Conservation (phyloP, 331 rosid species). For the Ulmus americana region DNA sequence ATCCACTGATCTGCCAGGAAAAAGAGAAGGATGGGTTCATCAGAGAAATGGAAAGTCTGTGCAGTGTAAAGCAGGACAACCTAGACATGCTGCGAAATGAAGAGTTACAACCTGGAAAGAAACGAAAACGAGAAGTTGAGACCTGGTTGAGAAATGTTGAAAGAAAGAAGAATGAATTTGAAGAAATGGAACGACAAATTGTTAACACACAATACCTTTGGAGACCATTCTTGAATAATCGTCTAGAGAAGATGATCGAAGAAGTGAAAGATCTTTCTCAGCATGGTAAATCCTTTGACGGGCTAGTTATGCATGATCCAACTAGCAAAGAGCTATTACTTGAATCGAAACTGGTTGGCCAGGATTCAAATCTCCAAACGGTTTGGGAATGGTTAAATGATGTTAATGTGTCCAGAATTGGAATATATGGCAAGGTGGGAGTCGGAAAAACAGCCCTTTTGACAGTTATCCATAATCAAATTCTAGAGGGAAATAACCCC, state of each 20-base stretch:
- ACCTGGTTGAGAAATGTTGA: not conserved
- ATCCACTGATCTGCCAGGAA: conserved; percentile 24
- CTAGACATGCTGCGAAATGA: not conserved
- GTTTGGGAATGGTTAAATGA: conserved; percentile 1
- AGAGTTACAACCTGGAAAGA: not conserved
- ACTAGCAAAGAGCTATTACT: conserved; percentile 1
- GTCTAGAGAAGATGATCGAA: not conserved
- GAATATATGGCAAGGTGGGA: conserved; percentile 3
- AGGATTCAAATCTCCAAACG: not conserved
- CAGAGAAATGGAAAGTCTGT: not conserved
- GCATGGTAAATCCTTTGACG: not conserved
- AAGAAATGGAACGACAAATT: not conserved
- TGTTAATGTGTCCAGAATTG: conserved; percentile 4
- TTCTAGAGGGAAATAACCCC: not conserved
- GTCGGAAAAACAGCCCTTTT: conserved; percentile 14
- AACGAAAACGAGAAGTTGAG: conserved; percentile 7
- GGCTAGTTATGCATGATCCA: not conserved
- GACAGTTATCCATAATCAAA: not conserved
- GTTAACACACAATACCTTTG: not conserved
- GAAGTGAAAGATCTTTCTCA: conserved; percentile 2
- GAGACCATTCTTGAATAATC: not conserved
- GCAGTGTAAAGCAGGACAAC: not conserved
- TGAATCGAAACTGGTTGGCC: not conserved
- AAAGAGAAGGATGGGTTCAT: conserved; percentile 27
- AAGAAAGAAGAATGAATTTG: not conserved